Evolutionary conservation across 2,329 filamentous ascomycete species (phyloP).

Genomic region (Phaeosphaeria sp.): DNA sequence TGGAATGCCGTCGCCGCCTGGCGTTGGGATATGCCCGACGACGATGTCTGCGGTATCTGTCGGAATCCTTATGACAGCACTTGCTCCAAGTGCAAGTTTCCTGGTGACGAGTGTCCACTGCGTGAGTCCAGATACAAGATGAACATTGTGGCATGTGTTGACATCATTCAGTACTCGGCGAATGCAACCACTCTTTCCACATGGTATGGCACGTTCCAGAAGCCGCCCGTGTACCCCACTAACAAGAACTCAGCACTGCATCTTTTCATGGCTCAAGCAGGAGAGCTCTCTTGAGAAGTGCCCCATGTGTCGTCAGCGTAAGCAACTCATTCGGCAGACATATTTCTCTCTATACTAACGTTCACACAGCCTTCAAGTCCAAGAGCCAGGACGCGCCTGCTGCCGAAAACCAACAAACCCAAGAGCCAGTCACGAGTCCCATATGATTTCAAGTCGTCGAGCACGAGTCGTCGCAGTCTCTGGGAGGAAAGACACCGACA

Average conservation of each 20-base stretch:
- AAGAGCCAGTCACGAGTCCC: slow-evolving; percentile 30
- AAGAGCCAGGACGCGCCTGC: slow-evolving; percentile 43
- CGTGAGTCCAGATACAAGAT: slow-evolving; percentile 62
- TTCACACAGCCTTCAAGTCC: slow-evolving; percentile 44
- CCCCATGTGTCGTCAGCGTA: slow-evolving; percentile 97
- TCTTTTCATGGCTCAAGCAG: slow-evolving; percentile 94
- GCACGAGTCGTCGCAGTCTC: no score
- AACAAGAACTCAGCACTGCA: slow-evolving; percentile 74
- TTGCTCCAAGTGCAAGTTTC: slow-evolving; percentile 97
- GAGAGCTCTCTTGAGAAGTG: slow-evolving; percentile 92
- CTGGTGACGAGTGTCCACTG: slow-evolving; percentile 92
- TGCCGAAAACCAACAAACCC: slow-evolving; percentile 16
- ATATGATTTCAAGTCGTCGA: no score
- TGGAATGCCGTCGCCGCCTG: slow-evolving; percentile 96
- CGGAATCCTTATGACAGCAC: slow-evolving; percentile 98
- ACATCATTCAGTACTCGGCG: slow-evolving; percentile 76
- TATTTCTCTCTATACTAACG: slow-evolving; percentile 15
- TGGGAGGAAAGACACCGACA: no score
- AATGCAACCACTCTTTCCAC: slow-evolving; percentile 97
- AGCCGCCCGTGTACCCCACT: slow-evolving; percentile 6
- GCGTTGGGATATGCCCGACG: slow-evolving; percentile 97
- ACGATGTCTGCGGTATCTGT: slow-evolving; percentile 98
- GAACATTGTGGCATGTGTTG: slow-evolving; percentile 4
- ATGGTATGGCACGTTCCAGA: slow-evolving; percentile 66
- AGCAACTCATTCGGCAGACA: slow-evolving; percentile 27